Base-by-base conservation (phyloP, 1,284 basidiomycete genomes). In the Rhodotorula sp. region DNA sequence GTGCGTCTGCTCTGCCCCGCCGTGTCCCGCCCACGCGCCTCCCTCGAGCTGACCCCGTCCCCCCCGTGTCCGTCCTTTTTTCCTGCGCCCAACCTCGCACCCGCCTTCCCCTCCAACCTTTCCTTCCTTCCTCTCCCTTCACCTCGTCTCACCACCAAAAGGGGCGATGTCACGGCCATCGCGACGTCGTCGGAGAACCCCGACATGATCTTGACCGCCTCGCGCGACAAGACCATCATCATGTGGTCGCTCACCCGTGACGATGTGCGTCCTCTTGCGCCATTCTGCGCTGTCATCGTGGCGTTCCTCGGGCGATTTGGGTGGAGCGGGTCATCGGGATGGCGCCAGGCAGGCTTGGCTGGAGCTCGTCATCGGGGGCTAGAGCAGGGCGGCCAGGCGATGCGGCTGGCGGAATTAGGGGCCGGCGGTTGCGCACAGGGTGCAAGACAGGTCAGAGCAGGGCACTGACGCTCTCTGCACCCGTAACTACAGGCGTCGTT, bases 221-320 rank as follows among this genome's bases (percentile, higher is more conserved):
- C 79, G 55, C 75, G 79, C 72, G 97, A 99, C 90, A 98, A 97
- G 89, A 97, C 94, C 74, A 92, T 99, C 87, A 98, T 99, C 82
- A 94, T 98, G 82, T 99, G 97, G 97, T 91, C 95, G 83, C 87
- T 99, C 81, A 96, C 94, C 78, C 93, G 97, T 77, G 93, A 97
- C 78, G 96, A 99, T 73, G 77, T 78, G 44, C 48, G 73, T 67
- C 23, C 34, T 5, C 5, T 49, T 12, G 13, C 27, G 14, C 17
- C 54, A 13, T 21, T 41, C 17, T n/a, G 3, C 52, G 12, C 23
- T 25, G 16, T 4, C 52, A 54, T 54, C 13, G n/a, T 25, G n/a
- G 12, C 34, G 34, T 5, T 21, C 16, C 16, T 1, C 25, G 4
- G 34, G 34, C 34, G 34, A 2, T 34, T 34, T 34, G 34, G 46